These are phyloP conservation scores for Nitzschia palea DNA, from an alignment of 108 stramenopile species.

Conservation along the genomic window DNA sequence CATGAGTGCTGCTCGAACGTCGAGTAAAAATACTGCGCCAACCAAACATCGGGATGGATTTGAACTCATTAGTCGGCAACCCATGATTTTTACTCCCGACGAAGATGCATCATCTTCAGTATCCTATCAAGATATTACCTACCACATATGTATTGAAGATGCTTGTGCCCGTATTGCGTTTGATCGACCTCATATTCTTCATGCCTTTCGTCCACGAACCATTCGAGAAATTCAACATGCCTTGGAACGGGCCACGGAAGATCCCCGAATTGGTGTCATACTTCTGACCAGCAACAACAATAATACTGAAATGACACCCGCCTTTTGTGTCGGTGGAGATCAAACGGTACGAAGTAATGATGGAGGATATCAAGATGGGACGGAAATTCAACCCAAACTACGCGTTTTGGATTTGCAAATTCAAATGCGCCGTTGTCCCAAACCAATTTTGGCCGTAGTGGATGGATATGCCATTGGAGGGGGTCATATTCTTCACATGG, in stretches of 20 bases:
- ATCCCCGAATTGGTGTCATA: slow-evolving; percentile 76
- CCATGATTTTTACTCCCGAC: slow-evolving; percentile 68
- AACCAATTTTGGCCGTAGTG: slow-evolving; percentile 93
- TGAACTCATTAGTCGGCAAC: slow-evolving; percentile 57
- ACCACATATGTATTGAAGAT: slow-evolving; percentile 67
- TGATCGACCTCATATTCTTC: slow-evolving; percentile 82
- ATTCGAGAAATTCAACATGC: slow-evolving; percentile 88
- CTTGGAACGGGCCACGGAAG: slow-evolving; percentile 83
- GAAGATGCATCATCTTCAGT: not conserved
- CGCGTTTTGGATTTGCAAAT: slow-evolving; percentile 88
- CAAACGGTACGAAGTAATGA: slow-evolving; percentile 80
- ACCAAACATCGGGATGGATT: slow-evolving; percentile 79
- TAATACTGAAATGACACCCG: slow-evolving; percentile 58
- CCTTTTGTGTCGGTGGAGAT: slow-evolving; percentile 95
- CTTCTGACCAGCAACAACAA: slow-evolving; percentile 58
- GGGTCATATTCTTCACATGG: slow-evolving; percentile 95
- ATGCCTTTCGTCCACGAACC: slow-evolving; percentile 94
- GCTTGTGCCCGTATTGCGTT: slow-evolving; percentile 81
- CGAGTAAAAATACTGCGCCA: slow-evolving; percentile 71
- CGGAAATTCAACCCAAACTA: slow-evolving; percentile 77
- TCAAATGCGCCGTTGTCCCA: slow-evolving; percentile 94
- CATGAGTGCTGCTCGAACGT: slow-evolving; percentile 75
- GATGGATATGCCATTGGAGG: slow-evolving; percentile 95
- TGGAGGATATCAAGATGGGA: slow-evolving; percentile 89
- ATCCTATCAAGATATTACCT: slow-evolving; percentile 74